Conservation (phyloP, 2,329 filamentous ascomycete species). For the Cryphonectria naterciae region DNA sequence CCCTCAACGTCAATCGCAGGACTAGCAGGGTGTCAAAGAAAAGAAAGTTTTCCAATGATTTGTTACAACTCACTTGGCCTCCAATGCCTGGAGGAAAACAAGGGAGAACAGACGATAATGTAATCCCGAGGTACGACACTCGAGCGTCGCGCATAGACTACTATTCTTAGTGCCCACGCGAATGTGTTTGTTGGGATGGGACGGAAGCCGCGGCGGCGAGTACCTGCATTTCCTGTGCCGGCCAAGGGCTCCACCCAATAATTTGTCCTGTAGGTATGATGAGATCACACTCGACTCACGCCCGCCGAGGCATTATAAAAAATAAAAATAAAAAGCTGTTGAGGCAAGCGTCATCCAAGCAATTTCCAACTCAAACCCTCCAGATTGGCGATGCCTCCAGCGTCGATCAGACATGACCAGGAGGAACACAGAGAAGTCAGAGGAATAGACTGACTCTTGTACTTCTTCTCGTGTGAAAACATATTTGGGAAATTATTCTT, state of each 20-base stretch:
- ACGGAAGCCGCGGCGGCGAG: neutral
- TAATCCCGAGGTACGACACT: neutral
- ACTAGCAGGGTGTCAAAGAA: neutral
- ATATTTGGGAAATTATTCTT: neutral
- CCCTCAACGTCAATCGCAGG: neutral
- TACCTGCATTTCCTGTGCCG: neutral
- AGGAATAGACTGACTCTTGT: neutral
- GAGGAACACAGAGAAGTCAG: neutral
- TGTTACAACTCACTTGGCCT: neutral
- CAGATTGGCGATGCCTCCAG: neutral
- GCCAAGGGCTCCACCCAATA: neutral
- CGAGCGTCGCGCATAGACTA: neutral
- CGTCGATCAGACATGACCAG: conserved; percentile 10
- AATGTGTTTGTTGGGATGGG: conserved; percentile 4
- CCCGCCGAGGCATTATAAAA: conserved; percentile 2
- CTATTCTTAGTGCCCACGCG: conserved; percentile 1
- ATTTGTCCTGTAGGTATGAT: neutral
- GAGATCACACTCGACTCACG: conserved; percentile 13
- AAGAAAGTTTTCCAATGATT: neutral
- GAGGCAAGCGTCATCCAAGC: neutral
- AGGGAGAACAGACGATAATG: neutral
- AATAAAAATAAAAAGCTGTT: neutral
- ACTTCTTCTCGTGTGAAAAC: neutral
- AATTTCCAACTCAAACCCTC: neutral
- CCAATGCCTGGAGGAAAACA: neutral